Percentiles rank a stretch among this genome's conserved stretches.
Evolutionary conservation across 2,329 filamentous ascomycete species (phyloP).

Genomic region (Cordyceps cateniannulata): DNA sequence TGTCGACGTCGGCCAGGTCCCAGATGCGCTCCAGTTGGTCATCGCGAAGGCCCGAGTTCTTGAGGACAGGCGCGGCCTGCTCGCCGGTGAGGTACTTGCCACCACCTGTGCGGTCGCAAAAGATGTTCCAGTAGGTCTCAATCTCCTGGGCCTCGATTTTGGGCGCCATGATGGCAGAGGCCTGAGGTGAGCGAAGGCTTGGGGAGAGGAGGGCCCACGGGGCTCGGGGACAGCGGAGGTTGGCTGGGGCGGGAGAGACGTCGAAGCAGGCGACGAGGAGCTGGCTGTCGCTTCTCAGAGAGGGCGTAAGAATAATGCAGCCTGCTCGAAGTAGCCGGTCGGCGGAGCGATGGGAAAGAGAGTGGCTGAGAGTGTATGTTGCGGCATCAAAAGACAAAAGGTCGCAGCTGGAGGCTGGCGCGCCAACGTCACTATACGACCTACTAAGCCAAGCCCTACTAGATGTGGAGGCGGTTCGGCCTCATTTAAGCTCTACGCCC

Average conservation of each 20-base stretch:
- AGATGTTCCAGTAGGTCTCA: slow-evolving; percentile 62
- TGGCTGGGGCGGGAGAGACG: neutral
- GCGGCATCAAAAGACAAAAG: neutral
- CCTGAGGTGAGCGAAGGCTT: neutral
- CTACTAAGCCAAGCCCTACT: neutral
- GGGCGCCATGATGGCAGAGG: slow-evolving; percentile 42
- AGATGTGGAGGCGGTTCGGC: neutral
- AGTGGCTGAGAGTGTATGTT: neutral
- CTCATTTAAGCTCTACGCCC: neutral
- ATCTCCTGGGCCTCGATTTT: slow-evolving; percentile 57
- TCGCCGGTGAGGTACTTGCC: slow-evolving; percentile 55
- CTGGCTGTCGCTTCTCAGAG: neutral
- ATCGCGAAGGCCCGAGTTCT: slow-evolving; percentile 57
- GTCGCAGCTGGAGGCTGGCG: slow-evolving; percentile 1
- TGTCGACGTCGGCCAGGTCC: slow-evolving; percentile 96
- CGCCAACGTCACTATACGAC: slow-evolving; percentile 5
- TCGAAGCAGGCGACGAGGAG: neutral
- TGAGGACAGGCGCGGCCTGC: slow-evolving; percentile 55
- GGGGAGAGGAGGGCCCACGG: neutral
- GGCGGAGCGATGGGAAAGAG: neutral
- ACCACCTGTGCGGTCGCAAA: slow-evolving; percentile 52
- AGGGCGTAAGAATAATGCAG: too few species aligned
- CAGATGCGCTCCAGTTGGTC: slow-evolving; percentile 92
- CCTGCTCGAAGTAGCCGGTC: neutral
- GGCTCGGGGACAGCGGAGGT: slow-evolving; percentile 1